A percentile compares a stretch with the other conserved stretches of the same genome.
These are phyloP conservation scores for Entrophospora sp. DNA, from an alignment of 192 early-diverging fungal genomes.

Conservation along the genomic window DNA sequence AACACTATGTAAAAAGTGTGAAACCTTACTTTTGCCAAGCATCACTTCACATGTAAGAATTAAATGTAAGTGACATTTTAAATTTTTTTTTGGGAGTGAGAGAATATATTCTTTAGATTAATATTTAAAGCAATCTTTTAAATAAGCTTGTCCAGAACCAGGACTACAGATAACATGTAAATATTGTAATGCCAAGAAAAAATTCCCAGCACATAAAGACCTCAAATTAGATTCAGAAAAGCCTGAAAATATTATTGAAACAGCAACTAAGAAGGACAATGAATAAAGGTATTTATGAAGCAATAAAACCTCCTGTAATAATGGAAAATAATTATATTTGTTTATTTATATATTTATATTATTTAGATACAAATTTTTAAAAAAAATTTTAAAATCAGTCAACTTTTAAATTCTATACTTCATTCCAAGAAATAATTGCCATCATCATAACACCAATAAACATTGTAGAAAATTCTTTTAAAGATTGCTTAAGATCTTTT, in stretches of 20 bases:
- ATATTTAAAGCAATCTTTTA: neutral
- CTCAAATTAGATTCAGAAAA: conserved; percentile 17
- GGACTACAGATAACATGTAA: neutral
- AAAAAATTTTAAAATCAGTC: too few relatives aligned
- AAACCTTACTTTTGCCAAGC: conserved; percentile 14
- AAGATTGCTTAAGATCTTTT: conserved; percentile 42
- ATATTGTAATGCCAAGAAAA: neutral
- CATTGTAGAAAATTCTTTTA: conserved; percentile 60
- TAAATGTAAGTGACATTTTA: conserved; percentile 15
- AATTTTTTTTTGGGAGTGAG: neutral
- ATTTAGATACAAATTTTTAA: too few relatives aligned
- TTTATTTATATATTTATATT: too few relatives aligned
- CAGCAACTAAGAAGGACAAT: too few relatives aligned
- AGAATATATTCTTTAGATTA: neutral
- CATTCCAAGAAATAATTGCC: conserved; percentile 66
- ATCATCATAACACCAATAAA: conserved; percentile 67
- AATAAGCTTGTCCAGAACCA: neutral
- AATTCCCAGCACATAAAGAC: neutral
- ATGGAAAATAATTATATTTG: too few relatives aligned
- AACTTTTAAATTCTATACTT: conserved; percentile 31
- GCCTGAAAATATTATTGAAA: conserved; percentile 9
- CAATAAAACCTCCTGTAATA: too few relatives aligned
- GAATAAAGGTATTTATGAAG: neutral
- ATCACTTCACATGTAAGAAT: conserved; percentile 14
- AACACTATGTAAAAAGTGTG: conserved; percentile 12